phyloP scores from a whole-genome alignment of 1,139 yeast genomes.

The Taphrina communis region DNA sequence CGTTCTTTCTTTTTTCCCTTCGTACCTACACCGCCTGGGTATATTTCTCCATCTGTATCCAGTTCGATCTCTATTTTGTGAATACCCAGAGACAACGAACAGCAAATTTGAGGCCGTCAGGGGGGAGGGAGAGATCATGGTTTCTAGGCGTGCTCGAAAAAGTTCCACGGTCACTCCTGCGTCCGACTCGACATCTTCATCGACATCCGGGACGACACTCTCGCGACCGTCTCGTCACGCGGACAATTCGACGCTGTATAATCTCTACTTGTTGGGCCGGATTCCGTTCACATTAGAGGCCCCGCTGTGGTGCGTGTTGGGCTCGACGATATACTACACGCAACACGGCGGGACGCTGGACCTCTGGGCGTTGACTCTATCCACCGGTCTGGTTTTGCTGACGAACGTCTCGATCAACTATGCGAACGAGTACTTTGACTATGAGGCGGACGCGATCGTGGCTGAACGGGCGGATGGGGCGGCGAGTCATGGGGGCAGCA shows the following conservation, averaged over 20 bases:
- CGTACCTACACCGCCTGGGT: too few relatives aligned
- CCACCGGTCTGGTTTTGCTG: conserved; percentile 21
- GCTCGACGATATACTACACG: not conserved
- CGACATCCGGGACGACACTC: not conserved
- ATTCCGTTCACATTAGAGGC: conserved; percentile 26
- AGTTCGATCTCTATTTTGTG: too few relatives aligned
- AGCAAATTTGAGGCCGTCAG: too few relatives aligned
- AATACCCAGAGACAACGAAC: too few relatives aligned
- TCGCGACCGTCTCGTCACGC: not conserved
- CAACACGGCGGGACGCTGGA: not conserved
- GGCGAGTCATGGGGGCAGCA: conserved; percentile 18
- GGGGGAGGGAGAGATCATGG: not conserved
- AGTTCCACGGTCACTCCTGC: not conserved
- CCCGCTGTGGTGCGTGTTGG: conserved; percentile 19
- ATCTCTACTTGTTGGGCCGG: conserved; percentile 20
- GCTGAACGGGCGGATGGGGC: conserved; percentile 1
- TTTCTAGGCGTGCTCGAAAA: not conserved
- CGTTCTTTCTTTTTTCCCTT: not conserved
- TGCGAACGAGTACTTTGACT: conserved; percentile 33
- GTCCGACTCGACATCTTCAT: too few relatives aligned
- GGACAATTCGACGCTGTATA: conserved; percentile 9
- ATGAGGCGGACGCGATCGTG: conserved; percentile 21
- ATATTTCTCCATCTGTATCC: too few relatives aligned
- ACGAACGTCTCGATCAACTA: conserved; percentile 24
- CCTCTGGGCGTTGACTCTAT: not conserved